A percentile compares a stretch with the other conserved stretches of the same genome.
Conservation (phyloP, 2,329 filamentous ascomycete genomes). For the Pezicula neosporulosa region DNA sequence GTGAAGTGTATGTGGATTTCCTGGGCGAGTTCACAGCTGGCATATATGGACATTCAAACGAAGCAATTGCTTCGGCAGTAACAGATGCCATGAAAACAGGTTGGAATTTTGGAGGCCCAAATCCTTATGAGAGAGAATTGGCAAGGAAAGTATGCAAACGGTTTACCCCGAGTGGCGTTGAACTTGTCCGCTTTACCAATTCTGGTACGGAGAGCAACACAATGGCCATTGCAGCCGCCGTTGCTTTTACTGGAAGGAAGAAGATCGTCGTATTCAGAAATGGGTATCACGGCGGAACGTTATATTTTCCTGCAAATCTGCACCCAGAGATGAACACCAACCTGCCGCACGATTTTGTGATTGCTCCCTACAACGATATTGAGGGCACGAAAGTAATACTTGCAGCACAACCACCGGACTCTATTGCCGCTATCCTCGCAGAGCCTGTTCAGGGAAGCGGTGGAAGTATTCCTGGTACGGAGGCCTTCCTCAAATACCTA, state of each 20-base stretch:
- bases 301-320: constrained; percentile 44
- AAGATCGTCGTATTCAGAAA: constrained; percentile 20
- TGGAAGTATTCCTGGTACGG: constrained; percentile 47
- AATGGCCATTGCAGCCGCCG: constrained; percentile 47
- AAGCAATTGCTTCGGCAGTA: constrained; percentile 47
- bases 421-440: constrained; percentile 52
- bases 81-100: constrained; percentile 35
- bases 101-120: constrained; percentile 54
- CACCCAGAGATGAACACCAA: constrained; percentile 20
- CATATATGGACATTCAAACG: constrained; percentile 63
- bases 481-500: constrained; percentile 17
- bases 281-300: constrained; percentile 24
- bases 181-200: constrained; percentile 59
- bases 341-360: constrained; percentile 31
- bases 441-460: constrained; percentile 65
- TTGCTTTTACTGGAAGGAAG: constrained; percentile 13
- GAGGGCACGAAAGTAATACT: constrained; percentile 40
- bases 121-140: constrained; percentile 45
- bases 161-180: constrained; percentile 42
- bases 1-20: constrained; percentile 50
- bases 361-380: constrained; percentile 61
- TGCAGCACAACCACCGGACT: constrained; percentile 24
- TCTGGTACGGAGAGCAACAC: constrained; percentile 64
- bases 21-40: constrained; percentile 62
- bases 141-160: constrained; percentile 44